Base-by-base conservation (phyloP, 106 monocot genomes). In the Posidonia australis region DNA sequence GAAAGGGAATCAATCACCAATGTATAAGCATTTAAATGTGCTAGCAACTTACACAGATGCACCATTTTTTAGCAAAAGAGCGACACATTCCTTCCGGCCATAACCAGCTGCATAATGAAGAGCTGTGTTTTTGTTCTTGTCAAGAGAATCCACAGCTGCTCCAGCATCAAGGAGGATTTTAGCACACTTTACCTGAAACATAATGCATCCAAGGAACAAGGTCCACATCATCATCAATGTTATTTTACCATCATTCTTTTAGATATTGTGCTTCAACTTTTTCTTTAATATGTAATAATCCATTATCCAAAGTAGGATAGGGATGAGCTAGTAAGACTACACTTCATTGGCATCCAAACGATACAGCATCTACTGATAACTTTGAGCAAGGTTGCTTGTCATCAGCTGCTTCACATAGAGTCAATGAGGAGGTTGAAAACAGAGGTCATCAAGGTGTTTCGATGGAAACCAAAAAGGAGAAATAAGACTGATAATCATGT, bases 31-130 rank as follows among this genome's bases (percentile, higher is more conserved):
- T 49, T 12, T 17, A 49, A 12, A 49, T 49, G n/a, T 49, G 10
- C 7, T 36, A 36, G 45, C 11, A 41, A 66, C 93, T 84, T 90
- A 94, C 93, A 94, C 93, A 46, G 93, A 89, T 18, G 93, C 89
- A 12, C 89, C 93, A 54, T 86, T 67, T 20, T 94, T 79, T 58
- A 94, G 51, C 11, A 94, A 77, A 69, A 89, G 79, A 13, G 75
- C 83, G 31, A 94, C 93, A 62, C 93, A 94, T 51, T 94, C 93
- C 72, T 94, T 89, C 5, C 82, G 81, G 16, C 93, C 93, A 65
- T 94, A 94, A 18, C 93, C 93, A 66, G 93, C 83, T 60, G 93
- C 89, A 77, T 89, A 94, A 65, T 94, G 93, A 58, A 94, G 93
- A 30, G 93, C 80, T 10, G 89, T 89, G 66, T 94, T 94, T 45